Evolutionary conservation across 495 filamentous ascomycete genomes (phyloP), one percentile per base, ranked within the genome.

Genomic region (Aspergillus mulundensis): DNA sequence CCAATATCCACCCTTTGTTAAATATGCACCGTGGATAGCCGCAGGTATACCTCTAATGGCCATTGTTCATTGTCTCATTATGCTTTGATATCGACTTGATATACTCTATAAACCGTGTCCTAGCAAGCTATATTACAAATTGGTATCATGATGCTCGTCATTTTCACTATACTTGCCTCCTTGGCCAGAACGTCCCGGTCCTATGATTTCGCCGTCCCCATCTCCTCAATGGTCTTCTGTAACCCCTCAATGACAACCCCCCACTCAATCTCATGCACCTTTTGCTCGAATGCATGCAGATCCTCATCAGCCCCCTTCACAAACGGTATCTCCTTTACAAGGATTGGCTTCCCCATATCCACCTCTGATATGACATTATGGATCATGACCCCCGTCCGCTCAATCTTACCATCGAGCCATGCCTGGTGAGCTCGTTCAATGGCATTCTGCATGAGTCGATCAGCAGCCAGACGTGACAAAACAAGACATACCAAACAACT

Each of bases 361-460:
- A 95, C 90, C 62, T 92, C 85, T 38, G 77, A 81, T 60, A 96
- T 88, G 43, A 96, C 90, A 65, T 90, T 85, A 70, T 96, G 91
- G 3, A 95, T 84, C 91, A 97, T 96, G n/a, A 94, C 85, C 1
- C 91, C 91, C 1, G 91, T 96, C 67, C 79, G 84, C 62, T 87
- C 80, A 36, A 93, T 81, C 67, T 81, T 83, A 7, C 87, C 88
- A 20, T 80, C 80, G 65, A 85, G 62, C 69, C 84, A 95, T 48
- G 89, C 89, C 32, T 82, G 77, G 69, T 86, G 87, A 19, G 91
- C 91, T 16, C 90, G 78, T 54, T 85, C 80, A 59, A 97, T 95
- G 2, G 89, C 90, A 56, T 82, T 69, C 67, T 78, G 56, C 4
- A 47, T 24, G 5, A 47, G 53, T 18, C 53, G 46, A 6, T 30